Conservation (phyloP, 2,329 filamentous ascomycete species). For the Aspergillus puulaauensis region DNA sequence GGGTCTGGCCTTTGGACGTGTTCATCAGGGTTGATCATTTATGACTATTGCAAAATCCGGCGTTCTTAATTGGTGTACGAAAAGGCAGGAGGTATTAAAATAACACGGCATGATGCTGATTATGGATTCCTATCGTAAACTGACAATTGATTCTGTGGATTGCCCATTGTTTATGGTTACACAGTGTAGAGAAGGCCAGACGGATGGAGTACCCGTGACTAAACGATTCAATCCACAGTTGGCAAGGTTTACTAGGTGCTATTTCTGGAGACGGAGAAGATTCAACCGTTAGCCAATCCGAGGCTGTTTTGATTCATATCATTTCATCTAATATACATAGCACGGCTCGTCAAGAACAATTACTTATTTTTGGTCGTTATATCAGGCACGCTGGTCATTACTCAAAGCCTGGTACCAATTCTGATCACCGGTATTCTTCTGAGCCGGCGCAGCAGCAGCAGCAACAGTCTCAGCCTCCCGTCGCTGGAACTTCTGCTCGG, state of each 20-base stretch:
- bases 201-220: too few relatives aligned
- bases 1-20: conserved; percentile 37
- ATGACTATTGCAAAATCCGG: conserved; percentile 37
- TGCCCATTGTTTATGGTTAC: neutral
- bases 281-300: neutral
- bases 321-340: conserved; percentile 5
- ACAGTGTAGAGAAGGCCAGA: too few relatives aligned
- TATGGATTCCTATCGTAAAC: neutral
- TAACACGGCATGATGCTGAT: conserved; percentile 16
- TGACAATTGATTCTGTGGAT: neutral
- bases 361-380: neutral
- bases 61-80: conserved; percentile 42
- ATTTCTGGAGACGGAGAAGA: neutral
- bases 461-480: conserved; percentile 28
- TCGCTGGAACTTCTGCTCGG: conserved; percentile 39
- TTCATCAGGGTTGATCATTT: conserved; percentile 31
- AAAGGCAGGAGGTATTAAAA: conserved; percentile 35
- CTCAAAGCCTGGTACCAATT: conserved; percentile 26
- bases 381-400: conserved; percentile 29
- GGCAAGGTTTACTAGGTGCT: neutral
- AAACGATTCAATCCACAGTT: neutral
- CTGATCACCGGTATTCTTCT: conserved; percentile 24
- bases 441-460: conserved; percentile 24
- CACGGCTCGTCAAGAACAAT: neutral
- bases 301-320: neutral